Evolutionary conservation across 148 eudicot species (phyloP), one percentile per base, ranked within the genome.

Genomic region (Heliosperma pusillum): DNA sequence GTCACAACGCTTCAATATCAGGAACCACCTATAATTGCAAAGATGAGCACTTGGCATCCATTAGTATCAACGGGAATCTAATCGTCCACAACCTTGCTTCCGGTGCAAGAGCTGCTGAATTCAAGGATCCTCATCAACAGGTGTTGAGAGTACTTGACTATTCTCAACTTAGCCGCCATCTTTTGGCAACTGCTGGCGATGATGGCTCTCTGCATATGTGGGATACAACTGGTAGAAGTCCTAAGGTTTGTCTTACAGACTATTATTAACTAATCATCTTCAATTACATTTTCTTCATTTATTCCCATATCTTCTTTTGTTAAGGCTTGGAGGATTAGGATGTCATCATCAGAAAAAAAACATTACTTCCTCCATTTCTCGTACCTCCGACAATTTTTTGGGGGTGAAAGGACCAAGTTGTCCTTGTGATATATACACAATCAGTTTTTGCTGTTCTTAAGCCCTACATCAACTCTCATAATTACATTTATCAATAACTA

Each of bases 1-100:
- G 98, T 68, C 98, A 94, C 82, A 88, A 85, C 33, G 88, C 87
- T 80, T 84, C 97, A 53, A 90, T 94, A 77, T 91, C 96, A 72
- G 95, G 91, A 69, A 87, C 78, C 26, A 81, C 82, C 78, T 95
- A 95, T 86, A 95, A 95, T 83, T 90, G 92, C 83, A 95, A 87
- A 86, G 98, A 95, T 74, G 98, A 95, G 79, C 96, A 95, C 84
- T 83, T 95, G 85, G 98, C 98, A 53, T 95, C 98, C 56, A 89
- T 92, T 66, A 92, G 97, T 82, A 85, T 89, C 66, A 80, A 82
- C 17, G 98, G 98, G 57, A 87, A 88, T 86, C 89, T 95, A 61
- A 92, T 95, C 79, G 88, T 95, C 80, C 98, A 95, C 86, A 95
- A 95, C 82, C 97, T 95, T 77, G 92, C 92, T 79, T 95, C 98